These are phyloP conservation scores for Penicillium mononematosum DNA, from an alignment of 495 filamentous ascomycete species.

Conservation along the genomic window DNA sequence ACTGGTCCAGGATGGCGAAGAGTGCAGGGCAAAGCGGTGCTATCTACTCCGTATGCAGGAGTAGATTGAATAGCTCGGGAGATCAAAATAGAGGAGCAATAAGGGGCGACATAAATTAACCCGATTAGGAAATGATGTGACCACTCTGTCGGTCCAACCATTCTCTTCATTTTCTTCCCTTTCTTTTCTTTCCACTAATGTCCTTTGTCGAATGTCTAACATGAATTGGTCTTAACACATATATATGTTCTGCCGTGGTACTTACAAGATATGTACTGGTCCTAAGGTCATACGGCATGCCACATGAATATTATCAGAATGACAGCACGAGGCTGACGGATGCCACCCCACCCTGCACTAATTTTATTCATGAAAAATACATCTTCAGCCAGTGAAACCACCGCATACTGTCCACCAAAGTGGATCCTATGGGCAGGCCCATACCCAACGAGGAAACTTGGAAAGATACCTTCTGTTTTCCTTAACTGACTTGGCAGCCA, in stretches of 20 bases:
- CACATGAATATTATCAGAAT: background rate
- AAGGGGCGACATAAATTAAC: background rate
- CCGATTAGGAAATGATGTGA: background rate
- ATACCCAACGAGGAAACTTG: background rate
- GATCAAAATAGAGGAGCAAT: background rate
- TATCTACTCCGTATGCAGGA: no score
- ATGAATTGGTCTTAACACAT: background rate
- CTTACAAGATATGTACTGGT: background rate
- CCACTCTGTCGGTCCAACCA: slow-evolving; percentile 2
- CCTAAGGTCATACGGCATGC: background rate
- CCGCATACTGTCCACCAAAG: background rate
- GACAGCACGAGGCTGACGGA: background rate
- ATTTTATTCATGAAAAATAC: no score
- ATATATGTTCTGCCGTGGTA: background rate
- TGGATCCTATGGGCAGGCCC: background rate
- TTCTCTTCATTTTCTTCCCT: background rate
- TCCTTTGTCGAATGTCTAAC: background rate
- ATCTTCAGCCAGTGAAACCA: background rate
- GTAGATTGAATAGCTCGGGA: no score
- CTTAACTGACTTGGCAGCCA: background rate
- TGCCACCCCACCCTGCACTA: background rate
- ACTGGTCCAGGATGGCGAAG: background rate
- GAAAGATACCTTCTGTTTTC: background rate
- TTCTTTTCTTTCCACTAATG: background rate
- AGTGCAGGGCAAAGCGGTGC: background rate